Evolutionary conservation across 495 filamentous ascomycete species (phyloP).

Genomic region (Penicillium fimorum): DNA sequence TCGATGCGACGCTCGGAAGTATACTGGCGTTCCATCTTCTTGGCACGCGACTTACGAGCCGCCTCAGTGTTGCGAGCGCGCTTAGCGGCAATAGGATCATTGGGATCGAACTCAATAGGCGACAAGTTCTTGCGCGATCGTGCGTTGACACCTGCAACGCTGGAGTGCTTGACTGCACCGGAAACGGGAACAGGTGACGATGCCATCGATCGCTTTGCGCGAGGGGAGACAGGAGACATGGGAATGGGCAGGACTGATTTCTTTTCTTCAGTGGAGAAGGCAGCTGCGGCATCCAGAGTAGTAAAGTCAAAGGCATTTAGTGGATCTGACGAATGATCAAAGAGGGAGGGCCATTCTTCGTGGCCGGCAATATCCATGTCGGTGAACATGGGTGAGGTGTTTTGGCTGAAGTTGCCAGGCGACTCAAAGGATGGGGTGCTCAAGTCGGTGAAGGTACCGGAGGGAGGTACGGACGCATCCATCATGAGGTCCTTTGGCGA

Average conservation of each 20-base stretch:
- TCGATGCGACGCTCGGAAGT: slow-evolving; percentile 56
- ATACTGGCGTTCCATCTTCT: slow-evolving; percentile 69
- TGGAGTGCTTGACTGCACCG: slow-evolving; percentile 58
- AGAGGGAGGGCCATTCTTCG: slow-evolving; percentile 57
- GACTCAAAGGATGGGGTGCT: slow-evolving; percentile 82
- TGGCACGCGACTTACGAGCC: slow-evolving; percentile 88
- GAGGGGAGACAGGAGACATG: slow-evolving; percentile 16
- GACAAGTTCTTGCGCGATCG: slow-evolving; percentile 77
- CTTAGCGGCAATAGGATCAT: slow-evolving; percentile 81
- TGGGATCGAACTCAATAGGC: slow-evolving; percentile 56
- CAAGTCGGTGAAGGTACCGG: slow-evolving; percentile 76
- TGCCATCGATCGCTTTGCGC: slow-evolving; percentile 39
- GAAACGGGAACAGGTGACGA: slow-evolving; percentile 25
- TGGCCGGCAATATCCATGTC: slow-evolving; percentile 35
- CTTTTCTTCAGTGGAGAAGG: slow-evolving; percentile 31
- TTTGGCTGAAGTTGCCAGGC: slow-evolving; percentile 62
- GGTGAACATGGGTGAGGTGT: slow-evolving; percentile 68
- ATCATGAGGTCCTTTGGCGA: slow-evolving; percentile 83
- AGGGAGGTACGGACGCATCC: slow-evolving; percentile 77
- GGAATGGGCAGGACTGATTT: slow-evolving; percentile 41
- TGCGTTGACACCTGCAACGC: slow-evolving; percentile 65
- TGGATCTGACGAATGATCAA: slow-evolving; percentile 46
- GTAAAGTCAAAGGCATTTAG: slow-evolving; percentile 37
- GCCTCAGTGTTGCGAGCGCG: slow-evolving; percentile 94
- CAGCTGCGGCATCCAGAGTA: slow-evolving; percentile 31